phyloP scores from a whole-genome alignment of 805 yeast genomes.

The Yarrowia osloensis region DNA sequence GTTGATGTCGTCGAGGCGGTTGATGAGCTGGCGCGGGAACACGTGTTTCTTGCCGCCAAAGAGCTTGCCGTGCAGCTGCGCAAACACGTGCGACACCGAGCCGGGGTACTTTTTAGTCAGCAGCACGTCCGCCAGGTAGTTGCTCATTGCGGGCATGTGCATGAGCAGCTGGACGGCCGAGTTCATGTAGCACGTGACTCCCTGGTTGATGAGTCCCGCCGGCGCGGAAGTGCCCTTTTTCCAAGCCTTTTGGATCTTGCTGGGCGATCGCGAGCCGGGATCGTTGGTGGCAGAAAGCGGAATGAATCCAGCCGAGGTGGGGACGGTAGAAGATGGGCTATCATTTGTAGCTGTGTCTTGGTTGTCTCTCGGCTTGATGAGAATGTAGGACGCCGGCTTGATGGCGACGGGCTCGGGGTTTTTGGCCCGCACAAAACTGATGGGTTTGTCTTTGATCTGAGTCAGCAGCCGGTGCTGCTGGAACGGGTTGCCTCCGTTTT shows the following conservation, averaged over 20 bases:
- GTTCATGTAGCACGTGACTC: constrained; percentile 96
- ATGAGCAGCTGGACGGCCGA: constrained; percentile 89
- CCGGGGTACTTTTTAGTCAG: constrained; percentile 44
- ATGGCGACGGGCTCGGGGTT: constrained; percentile 52
- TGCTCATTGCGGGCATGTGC: constrained; percentile 88
- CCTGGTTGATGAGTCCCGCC: constrained; percentile 77
- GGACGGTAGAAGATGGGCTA: not conserved
- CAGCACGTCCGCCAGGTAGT: constrained; percentile 72
- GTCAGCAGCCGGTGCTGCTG: constrained; percentile 24
- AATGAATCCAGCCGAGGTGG: not conserved
- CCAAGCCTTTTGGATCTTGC: constrained; percentile 70
- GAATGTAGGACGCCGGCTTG: constrained; percentile 54
- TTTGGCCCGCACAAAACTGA: constrained; percentile 60
- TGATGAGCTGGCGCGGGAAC: constrained; percentile 74
- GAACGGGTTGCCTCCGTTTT: constrained; percentile 22
- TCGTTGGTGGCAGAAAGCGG: constrained; percentile 43
- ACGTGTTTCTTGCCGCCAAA: constrained; percentile 48
- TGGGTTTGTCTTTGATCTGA: constrained; percentile 31
- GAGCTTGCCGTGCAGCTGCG: constrained; percentile 38
- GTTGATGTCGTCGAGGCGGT: constrained; percentile 76
- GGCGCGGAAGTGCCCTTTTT: constrained; percentile 38
- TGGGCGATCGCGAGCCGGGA: constrained; percentile 61
- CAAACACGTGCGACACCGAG: constrained; percentile 42
- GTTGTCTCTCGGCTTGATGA: constrained; percentile 40
- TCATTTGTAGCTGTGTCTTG: constrained; percentile 10